Evolutionary conservation across 306 rosid species (phyloP).

Genomic region (Luffa aegyptiaca): DNA sequence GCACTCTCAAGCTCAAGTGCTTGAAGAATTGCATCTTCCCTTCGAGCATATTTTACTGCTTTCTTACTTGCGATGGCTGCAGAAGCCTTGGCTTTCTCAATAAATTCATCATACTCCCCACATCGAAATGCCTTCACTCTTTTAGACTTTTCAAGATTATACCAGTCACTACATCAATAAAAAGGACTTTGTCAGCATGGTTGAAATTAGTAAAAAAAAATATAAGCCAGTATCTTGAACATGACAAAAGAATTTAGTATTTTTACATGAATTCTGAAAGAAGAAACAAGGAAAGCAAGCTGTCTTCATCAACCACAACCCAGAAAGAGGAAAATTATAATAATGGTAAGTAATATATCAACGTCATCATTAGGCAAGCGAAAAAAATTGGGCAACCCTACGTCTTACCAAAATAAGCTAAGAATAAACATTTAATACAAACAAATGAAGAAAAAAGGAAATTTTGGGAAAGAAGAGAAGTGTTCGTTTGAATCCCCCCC

Average conservation of each 20-base stretch:
- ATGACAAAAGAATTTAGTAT: not conserved
- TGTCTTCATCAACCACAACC: not conserved
- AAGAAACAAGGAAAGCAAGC: not conserved
- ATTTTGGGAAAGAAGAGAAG: too few relatives aligned
- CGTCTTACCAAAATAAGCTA: not conserved
- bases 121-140: conserved; percentile 94
- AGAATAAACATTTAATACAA: not conserved
- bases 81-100: conserved; percentile 82
- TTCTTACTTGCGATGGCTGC: conserved; percentile 70
- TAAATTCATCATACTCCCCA: conserved; percentile 84
- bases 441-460: not conserved
- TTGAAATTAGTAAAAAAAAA: not conserved
- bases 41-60: conserved; percentile 89
- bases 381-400: not conserved
- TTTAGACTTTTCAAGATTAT: conserved; percentile 91
- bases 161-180: conserved; percentile 70
- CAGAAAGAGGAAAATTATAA: not conserved
- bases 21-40: conserved; percentile 96
- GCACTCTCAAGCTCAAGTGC: conserved; percentile 89
- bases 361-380: not conserved
- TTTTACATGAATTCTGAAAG: not conserved
- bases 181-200: conserved; percentile 7
- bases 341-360: not conserved
- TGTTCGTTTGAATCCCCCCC: too few relatives aligned
- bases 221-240: not conserved